These are phyloP conservation scores for Nannizzia gypsea DNA, from an alignment of 2,329 filamentous ascomycete species.

Conservation along the genomic window DNA sequence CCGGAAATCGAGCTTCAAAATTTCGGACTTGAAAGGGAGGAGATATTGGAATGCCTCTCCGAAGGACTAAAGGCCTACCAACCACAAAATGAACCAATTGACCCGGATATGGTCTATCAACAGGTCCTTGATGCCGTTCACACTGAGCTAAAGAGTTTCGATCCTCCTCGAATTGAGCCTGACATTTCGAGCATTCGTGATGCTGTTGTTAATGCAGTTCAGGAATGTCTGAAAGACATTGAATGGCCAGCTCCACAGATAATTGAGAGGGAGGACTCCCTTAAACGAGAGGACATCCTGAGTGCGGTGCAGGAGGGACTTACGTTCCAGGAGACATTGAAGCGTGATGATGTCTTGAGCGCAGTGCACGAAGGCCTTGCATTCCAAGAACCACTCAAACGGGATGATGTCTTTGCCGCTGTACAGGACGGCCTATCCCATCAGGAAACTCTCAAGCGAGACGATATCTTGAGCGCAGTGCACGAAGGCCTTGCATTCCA, in stretches of 20 bases:
- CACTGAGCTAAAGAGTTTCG: constrained; percentile 73
- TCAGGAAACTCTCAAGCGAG: constrained; percentile 37
- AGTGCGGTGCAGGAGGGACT: constrained; percentile 20
- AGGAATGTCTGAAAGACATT: constrained; percentile 76
- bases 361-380: constrained; percentile 87
- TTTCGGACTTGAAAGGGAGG: constrained; percentile 78
- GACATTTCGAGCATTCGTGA: constrained; percentile 62
- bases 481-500: constrained; percentile 80
- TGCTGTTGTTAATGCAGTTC: constrained; percentile 71
- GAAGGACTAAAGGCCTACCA: constrained; percentile 71
- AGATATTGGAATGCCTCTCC: constrained; percentile 74
- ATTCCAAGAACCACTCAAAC: constrained; percentile 38
- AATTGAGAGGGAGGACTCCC: constrained; percentile 19
- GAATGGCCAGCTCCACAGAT: constrained; percentile 53
- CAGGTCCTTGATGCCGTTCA: constrained; percentile 77
- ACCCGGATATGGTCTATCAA: constrained; percentile 58
- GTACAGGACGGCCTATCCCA: constrained; percentile 22
- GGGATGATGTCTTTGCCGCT: constrained; percentile 18
- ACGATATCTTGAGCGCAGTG: constrained; percentile 50
- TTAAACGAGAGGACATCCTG: constrained; percentile 17
- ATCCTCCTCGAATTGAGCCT: constrained; percentile 59
- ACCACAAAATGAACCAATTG: constrained; percentile 31
- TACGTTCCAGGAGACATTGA: constrained; percentile 27
- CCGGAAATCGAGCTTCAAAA: constrained; percentile 86
- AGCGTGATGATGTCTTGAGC: constrained; percentile 42